Percentiles rank a stretch among this genome's conserved stretches.
These are phyloP conservation scores for Mimosa pudica DNA, from an alignment of 306 rosid genomes.

Conservation along the genomic window DNA sequence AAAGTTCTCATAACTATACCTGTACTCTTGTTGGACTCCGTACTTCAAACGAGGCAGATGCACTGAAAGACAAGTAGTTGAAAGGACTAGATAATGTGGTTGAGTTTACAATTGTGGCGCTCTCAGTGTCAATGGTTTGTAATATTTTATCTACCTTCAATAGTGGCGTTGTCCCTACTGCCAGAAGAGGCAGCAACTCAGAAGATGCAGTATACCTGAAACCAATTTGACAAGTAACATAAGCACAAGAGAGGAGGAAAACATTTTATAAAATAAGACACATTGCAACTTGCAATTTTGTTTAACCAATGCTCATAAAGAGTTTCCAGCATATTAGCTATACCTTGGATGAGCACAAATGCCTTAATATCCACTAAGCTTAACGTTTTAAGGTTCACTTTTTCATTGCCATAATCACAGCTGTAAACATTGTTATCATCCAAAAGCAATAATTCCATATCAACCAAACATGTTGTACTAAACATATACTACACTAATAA, in stretches of 20 bases:
- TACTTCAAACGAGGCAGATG: constrained; percentile 86
- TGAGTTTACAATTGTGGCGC: constrained; percentile 64
- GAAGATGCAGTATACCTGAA: constrained; percentile 93
- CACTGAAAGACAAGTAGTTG: constrained; percentile 72
- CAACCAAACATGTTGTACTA: not conserved
- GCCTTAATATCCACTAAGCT: constrained; percentile 2
- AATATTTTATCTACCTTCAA: constrained; percentile 72
- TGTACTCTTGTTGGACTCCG: constrained; percentile 86
- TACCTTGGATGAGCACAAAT: constrained; percentile 27
- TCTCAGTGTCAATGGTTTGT: constrained; percentile 68
- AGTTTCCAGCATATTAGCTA: constrained; percentile 5
- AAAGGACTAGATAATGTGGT: constrained; percentile 71
- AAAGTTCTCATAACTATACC: constrained; percentile 52
- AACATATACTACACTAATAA: constrained; percentile 14
- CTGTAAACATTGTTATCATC: not conserved
- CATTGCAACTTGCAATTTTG: not conserved
- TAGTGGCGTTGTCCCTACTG: constrained; percentile 74
- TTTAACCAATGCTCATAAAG: constrained; percentile 16
- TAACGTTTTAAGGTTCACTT: constrained; percentile 1
- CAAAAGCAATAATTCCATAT: constrained; percentile 14
- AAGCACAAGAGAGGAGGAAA: not conserved
- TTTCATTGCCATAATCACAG: constrained; percentile 5
- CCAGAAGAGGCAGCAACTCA: constrained; percentile 88
- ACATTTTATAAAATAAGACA: not conserved
- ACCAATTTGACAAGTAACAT: constrained; percentile 25